phyloP scores from a whole-genome alignment of 2,329 filamentous ascomycete genomes.

The Colletotrichum spinosum region DNA sequence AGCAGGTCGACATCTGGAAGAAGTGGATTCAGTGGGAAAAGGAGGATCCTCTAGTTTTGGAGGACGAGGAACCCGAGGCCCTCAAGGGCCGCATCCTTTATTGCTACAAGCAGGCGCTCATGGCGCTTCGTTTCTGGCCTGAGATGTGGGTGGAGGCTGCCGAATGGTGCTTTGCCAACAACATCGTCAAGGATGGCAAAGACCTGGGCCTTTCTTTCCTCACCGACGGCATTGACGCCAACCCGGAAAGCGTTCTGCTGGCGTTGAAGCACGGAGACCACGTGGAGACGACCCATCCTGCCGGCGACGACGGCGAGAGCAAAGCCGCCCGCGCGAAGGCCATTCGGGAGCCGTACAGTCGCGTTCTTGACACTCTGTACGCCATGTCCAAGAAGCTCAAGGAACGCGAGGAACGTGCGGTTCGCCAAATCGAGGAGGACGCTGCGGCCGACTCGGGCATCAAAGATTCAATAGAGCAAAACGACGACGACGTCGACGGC shows the following conservation, averaged over 20 bases:
- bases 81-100: constrained; percentile 87
- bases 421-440: constrained; percentile 68
- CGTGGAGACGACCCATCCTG: constrained; percentile 81
- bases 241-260: constrained; percentile 92
- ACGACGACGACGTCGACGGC: constrained; percentile 58
- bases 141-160: constrained; percentile 96
- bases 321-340: constrained; percentile 81
- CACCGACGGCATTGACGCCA: constrained; percentile 84
- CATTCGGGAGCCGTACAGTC: constrained; percentile 86
- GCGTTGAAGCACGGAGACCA: constrained; percentile 91
- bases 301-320: constrained; percentile 80
- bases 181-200: constrained; percentile 70
- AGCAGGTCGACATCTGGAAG: constrained; percentile 91
- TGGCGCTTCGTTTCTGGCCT: constrained; percentile 94
- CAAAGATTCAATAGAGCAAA: constrained; percentile 53
- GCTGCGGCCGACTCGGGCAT: constrained; percentile 51
- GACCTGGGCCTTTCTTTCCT: constrained; percentile 80
- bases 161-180: constrained; percentile 89
- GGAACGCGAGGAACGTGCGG: constrained; percentile 68
- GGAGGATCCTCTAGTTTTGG: constrained; percentile 87
- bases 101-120: constrained; percentile 92
- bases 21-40: constrained; percentile 97
- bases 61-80: constrained; percentile 79
- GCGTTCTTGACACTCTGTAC: constrained; percentile 88
- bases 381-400: constrained; percentile 81